phyloP scores from a whole-genome alignment of 495 filamentous ascomycete genomes.

The Staphylotrichum longicolle region DNA sequence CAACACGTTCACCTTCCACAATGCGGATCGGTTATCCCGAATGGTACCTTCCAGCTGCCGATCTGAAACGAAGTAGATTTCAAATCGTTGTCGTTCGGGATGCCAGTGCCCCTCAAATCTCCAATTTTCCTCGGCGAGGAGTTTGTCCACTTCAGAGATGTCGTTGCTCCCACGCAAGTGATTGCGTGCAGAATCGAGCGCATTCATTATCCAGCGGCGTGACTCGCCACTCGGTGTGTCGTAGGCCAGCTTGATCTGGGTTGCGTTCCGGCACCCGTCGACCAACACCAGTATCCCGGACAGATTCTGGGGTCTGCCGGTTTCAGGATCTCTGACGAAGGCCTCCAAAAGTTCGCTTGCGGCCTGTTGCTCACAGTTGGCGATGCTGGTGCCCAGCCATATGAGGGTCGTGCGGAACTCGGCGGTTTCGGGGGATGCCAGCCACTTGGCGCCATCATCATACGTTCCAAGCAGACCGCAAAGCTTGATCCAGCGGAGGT shows the following conservation, averaged over 20 bases:
- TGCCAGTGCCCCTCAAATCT: constrained; percentile 20
- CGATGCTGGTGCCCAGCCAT: constrained; percentile 21
- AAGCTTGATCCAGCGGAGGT: constrained; percentile 6
- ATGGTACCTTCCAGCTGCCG: constrained; percentile 4
- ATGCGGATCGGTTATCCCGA: neutral
- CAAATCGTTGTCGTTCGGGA: constrained; percentile 11
- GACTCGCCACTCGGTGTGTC: constrained; percentile 12
- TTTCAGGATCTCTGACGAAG: constrained; percentile 4
- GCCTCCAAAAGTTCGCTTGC: constrained; percentile 12
- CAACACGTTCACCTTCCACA: constrained; percentile 15
- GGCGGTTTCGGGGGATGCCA: constrained; percentile 5
- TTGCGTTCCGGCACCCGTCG: constrained; percentile 19
- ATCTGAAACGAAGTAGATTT: constrained; percentile 15
- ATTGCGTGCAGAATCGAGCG: constrained; percentile 12
- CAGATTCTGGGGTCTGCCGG: constrained; percentile 13
- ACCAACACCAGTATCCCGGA: constrained; percentile 17
- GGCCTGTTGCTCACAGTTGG: constrained; percentile 15
- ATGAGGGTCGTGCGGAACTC: constrained; percentile 14
- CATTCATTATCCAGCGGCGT: constrained; percentile 19
- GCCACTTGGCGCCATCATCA: constrained; percentile 19
- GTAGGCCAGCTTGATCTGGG: constrained; percentile 13
- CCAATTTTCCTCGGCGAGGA: constrained; percentile 16
- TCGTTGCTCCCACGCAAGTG: neutral
- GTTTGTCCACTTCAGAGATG: neutral
- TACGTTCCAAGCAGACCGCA: constrained; percentile 20